phyloP scores from a whole-genome alignment of 495 filamentous ascomycete genomes.

The Gamarada debralockiae region DNA sequence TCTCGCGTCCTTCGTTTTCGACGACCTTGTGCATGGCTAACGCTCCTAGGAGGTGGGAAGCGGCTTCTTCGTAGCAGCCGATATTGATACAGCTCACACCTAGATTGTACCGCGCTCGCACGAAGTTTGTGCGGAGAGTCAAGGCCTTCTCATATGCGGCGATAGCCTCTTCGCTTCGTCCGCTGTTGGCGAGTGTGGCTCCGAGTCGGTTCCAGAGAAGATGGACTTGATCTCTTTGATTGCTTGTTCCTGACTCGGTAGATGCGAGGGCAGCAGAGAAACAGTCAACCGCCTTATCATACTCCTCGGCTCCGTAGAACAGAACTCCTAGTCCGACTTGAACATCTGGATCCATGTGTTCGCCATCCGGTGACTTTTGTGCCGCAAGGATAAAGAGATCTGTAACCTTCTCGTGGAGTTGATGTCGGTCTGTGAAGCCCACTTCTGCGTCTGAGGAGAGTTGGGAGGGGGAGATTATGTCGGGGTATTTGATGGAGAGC shows the following conservation, averaged over 20 bases:
- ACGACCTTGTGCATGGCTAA: conserved; percentile 96
- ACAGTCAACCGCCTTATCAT: conserved; percentile 98
- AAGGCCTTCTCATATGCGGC: conserved; percentile 93
- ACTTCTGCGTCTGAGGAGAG: conserved; percentile 69
- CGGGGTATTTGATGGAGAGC: conserved; percentile 88
- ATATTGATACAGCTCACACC: conserved; percentile 98
- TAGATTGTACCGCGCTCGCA: conserved; percentile 93
- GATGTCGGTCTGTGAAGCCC: conserved; percentile 87
- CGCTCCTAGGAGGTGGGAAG: conserved; percentile 89
- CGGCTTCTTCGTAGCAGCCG: conserved; percentile 87
- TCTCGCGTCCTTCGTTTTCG: conserved; percentile 77
- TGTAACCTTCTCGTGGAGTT: conserved; percentile 86
- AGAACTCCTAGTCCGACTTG: conserved; percentile 96
- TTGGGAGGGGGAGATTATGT: conserved; percentile 62
- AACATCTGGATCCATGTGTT: conserved; percentile 94
- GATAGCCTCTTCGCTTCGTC: conserved; percentile 90
- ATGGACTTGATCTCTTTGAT: conserved; percentile 74
- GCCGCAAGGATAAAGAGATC: conserved; percentile 88
- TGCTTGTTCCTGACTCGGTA: conserved; percentile 72
- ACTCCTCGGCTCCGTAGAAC: conserved; percentile 96
- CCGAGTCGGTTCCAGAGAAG: conserved; percentile 98
- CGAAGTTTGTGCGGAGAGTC: conserved; percentile 87
- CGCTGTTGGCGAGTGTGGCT: conserved; percentile 92
- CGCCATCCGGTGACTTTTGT: conserved; percentile 69
- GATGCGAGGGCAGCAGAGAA: conserved; percentile 85